phyloP scores from a whole-genome alignment of 495 filamentous ascomycete species.

The Lasiosphaeria ovina region DNA sequence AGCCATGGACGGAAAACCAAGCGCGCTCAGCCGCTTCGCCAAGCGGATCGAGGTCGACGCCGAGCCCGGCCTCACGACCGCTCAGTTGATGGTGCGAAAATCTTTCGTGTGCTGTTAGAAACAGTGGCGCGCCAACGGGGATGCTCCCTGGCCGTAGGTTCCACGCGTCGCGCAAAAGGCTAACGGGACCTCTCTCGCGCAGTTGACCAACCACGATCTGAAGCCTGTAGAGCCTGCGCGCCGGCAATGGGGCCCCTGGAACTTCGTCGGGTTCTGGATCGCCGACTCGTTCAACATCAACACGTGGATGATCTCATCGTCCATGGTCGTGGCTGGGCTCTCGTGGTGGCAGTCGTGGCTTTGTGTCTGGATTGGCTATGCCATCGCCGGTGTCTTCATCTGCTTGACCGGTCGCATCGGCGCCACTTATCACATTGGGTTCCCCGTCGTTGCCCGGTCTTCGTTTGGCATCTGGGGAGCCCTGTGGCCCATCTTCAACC shows the following conservation, averaged over 20 bases:
- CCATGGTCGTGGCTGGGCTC: conserved; percentile 69
- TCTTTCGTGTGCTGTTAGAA: neutral
- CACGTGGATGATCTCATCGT: conserved; percentile 96
- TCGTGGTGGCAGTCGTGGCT: conserved; percentile 98
- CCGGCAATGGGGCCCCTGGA: conserved; percentile 83
- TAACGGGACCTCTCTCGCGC: conserved; percentile 8
- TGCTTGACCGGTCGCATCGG: conserved; percentile 80
- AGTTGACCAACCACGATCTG: conserved; percentile 84
- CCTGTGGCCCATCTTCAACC: conserved; percentile 88
- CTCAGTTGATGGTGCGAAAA: conserved; percentile 69
- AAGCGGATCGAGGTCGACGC: conserved; percentile 66
- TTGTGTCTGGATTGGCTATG: conserved; percentile 82
- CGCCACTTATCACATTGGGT: conserved; percentile 85
- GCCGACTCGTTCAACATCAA: conserved; percentile 97
- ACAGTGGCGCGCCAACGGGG: neutral
- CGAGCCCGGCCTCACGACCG: conserved; percentile 76
- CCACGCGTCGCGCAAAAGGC: neutral
- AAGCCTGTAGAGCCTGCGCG: conserved; percentile 85
- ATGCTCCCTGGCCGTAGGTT: neutral
- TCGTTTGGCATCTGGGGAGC: conserved; percentile 86
- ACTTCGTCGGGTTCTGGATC: conserved; percentile 90
- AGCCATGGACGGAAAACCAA: conserved; percentile 15
- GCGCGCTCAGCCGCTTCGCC: conserved; percentile 26
- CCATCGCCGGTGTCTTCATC: conserved; percentile 72
- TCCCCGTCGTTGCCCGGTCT: conserved; percentile 72